These are phyloP conservation scores for Pythium angustatum DNA, from an alignment of 352 stramenopile species.

Conservation along the genomic window DNA sequence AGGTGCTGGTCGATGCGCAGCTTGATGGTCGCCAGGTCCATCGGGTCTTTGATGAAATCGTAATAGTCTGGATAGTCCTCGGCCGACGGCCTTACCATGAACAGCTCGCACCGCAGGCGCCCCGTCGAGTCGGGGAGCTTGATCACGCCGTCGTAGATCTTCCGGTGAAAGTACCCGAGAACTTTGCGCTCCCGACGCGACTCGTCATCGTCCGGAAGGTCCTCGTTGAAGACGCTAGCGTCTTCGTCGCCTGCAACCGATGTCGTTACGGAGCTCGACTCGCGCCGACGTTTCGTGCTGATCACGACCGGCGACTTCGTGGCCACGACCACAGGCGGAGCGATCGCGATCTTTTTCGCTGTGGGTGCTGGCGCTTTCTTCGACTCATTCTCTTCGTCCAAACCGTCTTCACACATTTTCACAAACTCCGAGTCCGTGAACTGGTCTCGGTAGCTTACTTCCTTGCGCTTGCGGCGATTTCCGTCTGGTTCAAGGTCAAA, in stretches of 20 bases:
- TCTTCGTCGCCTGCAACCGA: slow-evolving; percentile 27
- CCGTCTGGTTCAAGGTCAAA: slow-evolving; percentile 54
- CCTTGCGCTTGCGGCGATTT: slow-evolving; percentile 72
- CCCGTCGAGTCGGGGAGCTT: slow-evolving; percentile 75
- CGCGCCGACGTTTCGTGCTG: slow-evolving; percentile 28
- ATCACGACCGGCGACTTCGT: slow-evolving; percentile 16
- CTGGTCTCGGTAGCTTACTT: slow-evolving; percentile 86
- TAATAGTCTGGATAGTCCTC: slow-evolving; percentile 91
- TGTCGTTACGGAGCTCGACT: slow-evolving; percentile 11
- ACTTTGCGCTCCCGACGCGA: slow-evolving; percentile 59
- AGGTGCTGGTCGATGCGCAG: slow-evolving; percentile 64
- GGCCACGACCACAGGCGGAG: slow-evolving; percentile 6
- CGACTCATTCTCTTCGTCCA: slow-evolving; percentile 44
- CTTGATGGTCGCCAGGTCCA: slow-evolving; percentile 90
- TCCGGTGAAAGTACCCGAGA: slow-evolving; percentile 81
- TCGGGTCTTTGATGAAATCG: slow-evolving; percentile 81
- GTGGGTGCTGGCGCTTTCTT: slow-evolving; percentile 29
- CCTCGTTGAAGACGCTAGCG: slow-evolving; percentile 37
- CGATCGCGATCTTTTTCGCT: slow-evolving; percentile 28
- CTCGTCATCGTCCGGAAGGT: slow-evolving; percentile 39
- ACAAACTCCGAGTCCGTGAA: slow-evolving; percentile 88
- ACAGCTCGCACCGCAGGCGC: slow-evolving; percentile 68
- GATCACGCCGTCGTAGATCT: slow-evolving; percentile 82
- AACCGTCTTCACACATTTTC: slow-evolving; percentile 85
- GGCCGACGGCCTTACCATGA: slow-evolving; percentile 78